These are phyloP conservation scores for Exophiala viscosa DNA, from an alignment of 2,329 filamentous ascomycete species.

Conservation along the genomic window DNA sequence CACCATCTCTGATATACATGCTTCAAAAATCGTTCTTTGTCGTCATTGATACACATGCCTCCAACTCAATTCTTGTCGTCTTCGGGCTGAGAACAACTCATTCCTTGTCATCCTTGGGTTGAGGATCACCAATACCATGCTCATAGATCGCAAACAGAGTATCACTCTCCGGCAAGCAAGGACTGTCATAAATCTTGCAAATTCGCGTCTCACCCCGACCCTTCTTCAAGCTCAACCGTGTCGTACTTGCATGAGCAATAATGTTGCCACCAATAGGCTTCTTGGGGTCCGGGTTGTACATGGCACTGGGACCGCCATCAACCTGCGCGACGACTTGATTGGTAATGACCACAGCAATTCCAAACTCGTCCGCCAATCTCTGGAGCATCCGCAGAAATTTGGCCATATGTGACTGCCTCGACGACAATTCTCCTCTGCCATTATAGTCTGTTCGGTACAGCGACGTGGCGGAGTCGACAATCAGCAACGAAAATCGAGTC, in stretches of 20 bases:
- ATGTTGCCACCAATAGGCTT: slow-evolving; percentile 99
- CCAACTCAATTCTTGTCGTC: slow-evolving; percentile 85
- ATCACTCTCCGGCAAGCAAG: slow-evolving; percentile 93
- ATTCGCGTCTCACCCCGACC: slow-evolving; percentile 91
- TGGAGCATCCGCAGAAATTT: slow-evolving; percentile 49
- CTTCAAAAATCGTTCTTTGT: slow-evolving; percentile 61
- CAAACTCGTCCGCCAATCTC: slow-evolving; percentile 67
- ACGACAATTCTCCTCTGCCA: slow-evolving; percentile 94
- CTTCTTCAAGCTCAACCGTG: slow-evolving; percentile 90
- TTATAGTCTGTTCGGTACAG: slow-evolving; percentile 95
- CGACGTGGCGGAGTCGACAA: slow-evolving; percentile 93
- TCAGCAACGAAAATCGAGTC: slow-evolving; percentile 89
- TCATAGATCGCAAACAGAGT: slow-evolving; percentile 96
- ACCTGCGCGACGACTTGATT: slow-evolving; percentile 99
- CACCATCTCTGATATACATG: not conserved
- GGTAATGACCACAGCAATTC: slow-evolving; percentile 96
- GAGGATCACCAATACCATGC: slow-evolving; percentile 92
- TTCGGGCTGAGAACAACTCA: slow-evolving; percentile 75
- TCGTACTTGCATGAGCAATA: slow-evolving; percentile 95
- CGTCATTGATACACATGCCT: slow-evolving; percentile 92
- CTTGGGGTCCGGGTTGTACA: slow-evolving; percentile 99
- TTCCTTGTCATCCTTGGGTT: slow-evolving; percentile 93
- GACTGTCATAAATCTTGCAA: slow-evolving; percentile 98
- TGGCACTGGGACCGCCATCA: slow-evolving; percentile 88
- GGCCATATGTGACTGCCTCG: slow-evolving; percentile 63